A percentile compares a stretch with the other conserved stretches of the same genome.
Conservation (phyloP, 2,329 filamentous ascomycete genomes). For the Verticillium albo-atrum region DNA sequence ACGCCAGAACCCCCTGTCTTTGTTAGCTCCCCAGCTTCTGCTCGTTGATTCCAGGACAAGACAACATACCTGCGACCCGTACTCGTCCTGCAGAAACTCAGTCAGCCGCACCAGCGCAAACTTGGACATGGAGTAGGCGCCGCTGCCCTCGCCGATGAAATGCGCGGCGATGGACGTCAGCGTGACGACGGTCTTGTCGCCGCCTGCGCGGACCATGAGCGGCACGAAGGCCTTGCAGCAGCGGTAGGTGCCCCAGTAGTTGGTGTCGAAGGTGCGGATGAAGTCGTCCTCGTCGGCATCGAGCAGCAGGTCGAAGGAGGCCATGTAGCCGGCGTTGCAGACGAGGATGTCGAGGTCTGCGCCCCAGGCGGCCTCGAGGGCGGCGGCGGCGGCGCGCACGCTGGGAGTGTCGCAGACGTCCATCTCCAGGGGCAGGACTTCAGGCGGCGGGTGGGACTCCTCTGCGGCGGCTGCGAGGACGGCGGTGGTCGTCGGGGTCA, state of each 20-base stretch:
- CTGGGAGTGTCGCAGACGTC: slow-evolving; percentile 29
- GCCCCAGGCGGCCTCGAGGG: slow-evolving; percentile 18
- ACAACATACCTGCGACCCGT: slow-evolving; percentile 17
- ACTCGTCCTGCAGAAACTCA: slow-evolving; percentile 43
- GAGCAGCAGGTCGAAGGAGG: slow-evolving; percentile 17
- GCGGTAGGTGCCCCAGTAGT: slow-evolving; percentile 44
- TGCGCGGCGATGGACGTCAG: slow-evolving; percentile 39
- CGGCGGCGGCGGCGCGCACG: slow-evolving; percentile 22
- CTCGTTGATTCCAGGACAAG: background rate
- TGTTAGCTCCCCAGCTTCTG: background rate
- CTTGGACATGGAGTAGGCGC: slow-evolving; percentile 43
- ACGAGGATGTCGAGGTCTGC: slow-evolving; percentile 35
- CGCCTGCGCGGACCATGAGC: slow-evolving; percentile 20
- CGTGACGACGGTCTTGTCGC: slow-evolving; percentile 39
- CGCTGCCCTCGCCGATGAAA: slow-evolving; percentile 25
- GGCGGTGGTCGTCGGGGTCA: slow-evolving; percentile 27
- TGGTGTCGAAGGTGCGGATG: slow-evolving; percentile 43
- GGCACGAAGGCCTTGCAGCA: slow-evolving; percentile 44
- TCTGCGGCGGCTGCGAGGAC: slow-evolving; percentile 28
- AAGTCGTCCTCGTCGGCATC: slow-evolving; percentile 37
- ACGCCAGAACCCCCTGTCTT: slow-evolving; percentile 32
- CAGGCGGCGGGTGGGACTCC: slow-evolving; percentile 26
- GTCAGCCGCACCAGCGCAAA: slow-evolving; percentile 43
- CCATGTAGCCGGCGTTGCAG: slow-evolving; percentile 39
- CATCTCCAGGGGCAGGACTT: slow-evolving; percentile 34